phyloP scores from a whole-genome alignment of 768 basidiomycete genomes.

The Pisolithus microcarpus region DNA sequence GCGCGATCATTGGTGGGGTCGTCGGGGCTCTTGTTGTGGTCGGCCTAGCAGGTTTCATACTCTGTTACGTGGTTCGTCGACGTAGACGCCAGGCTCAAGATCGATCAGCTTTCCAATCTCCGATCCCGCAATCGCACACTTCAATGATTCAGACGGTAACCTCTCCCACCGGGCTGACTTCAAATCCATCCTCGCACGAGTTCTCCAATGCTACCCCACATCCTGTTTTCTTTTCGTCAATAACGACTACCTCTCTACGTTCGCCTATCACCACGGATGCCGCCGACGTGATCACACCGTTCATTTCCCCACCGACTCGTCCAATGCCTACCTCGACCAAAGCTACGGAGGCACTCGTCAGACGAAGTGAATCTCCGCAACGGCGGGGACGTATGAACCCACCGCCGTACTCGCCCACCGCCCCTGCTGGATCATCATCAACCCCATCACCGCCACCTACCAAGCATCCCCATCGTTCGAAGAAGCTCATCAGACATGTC shows the following conservation, averaged over 20 bases:
- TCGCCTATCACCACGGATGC: slow-evolving; percentile 9
- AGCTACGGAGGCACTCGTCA: slow-evolving; percentile 2
- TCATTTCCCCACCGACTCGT: slow-evolving; percentile 8
- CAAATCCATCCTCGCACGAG: slow-evolving; percentile 1
- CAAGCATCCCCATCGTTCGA: background rate
- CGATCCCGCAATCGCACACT: background rate
- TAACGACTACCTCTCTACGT: background rate
- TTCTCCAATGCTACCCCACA: slow-evolving; percentile 10
- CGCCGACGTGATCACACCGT: slow-evolving; percentile 19
- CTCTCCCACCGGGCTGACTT: background rate
- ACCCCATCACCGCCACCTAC: background rate
- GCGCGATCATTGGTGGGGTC: slow-evolving; percentile 18
- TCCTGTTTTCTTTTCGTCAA: background rate
- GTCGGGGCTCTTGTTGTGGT: slow-evolving; percentile 12
- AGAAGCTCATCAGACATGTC: background rate
- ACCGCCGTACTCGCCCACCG: slow-evolving; percentile 17
- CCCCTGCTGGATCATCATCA: background rate
- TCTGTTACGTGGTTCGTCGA: slow-evolving; percentile 6
- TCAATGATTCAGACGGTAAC: background rate
- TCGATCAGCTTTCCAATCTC: background rate
- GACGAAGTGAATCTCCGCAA: background rate
- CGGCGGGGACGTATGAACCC: slow-evolving; percentile 20
- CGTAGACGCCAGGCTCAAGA: slow-evolving; percentile 3
- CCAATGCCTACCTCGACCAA: slow-evolving; percentile 1
- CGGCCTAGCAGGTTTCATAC: slow-evolving; percentile 9